These are phyloP conservation scores for Sphaerobolus stellatus DNA, from an alignment of 1,284 basidiomycete genomes.

Conservation along the genomic window DNA sequence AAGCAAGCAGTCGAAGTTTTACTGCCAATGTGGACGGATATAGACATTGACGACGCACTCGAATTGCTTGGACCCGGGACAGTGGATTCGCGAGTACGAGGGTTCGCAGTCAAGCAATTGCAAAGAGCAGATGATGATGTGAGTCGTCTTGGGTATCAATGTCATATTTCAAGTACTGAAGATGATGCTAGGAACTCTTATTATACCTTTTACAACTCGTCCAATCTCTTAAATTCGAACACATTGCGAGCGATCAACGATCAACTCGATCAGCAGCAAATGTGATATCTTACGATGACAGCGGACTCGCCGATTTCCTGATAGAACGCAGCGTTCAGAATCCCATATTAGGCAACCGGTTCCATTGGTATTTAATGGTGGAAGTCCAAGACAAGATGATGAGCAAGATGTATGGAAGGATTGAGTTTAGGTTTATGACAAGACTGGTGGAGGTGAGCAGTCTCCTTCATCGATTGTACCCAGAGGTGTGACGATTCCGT, in stretches of 20 bases:
- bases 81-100: conserved; percentile 86
- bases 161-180: conserved; percentile 7
- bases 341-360: conserved; percentile 81
- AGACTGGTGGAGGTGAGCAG: conserved; percentile 75
- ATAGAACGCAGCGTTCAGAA: conserved; percentile 84
- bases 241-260: conserved; percentile 66
- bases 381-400: conserved; percentile 85
- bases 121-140: conserved; percentile 94
- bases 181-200: conserved; percentile 70
- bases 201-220: conserved; percentile 95
- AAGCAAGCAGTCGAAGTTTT: conserved; percentile 97
- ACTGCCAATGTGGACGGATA: conserved; percentile 94
- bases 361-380: conserved; percentile 98
- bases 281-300: conserved; percentile 78
- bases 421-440: conserved; percentile 86
- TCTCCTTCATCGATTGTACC: conserved; percentile 7
- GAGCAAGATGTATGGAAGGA: conserved; percentile 89
- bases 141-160: conserved; percentile 25
- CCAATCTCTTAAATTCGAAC: conserved; percentile 96
- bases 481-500: conserved; percentile 12
- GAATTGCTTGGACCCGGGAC: conserved; percentile 92
- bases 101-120: conserved; percentile 91
- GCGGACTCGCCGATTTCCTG: conserved; percentile 87
- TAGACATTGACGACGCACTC: conserved; percentile 94
- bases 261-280: conserved; percentile 65